Conservation (phyloP, 495 filamentous ascomycete genomes). For the Xylaria flabelliformis region DNA sequence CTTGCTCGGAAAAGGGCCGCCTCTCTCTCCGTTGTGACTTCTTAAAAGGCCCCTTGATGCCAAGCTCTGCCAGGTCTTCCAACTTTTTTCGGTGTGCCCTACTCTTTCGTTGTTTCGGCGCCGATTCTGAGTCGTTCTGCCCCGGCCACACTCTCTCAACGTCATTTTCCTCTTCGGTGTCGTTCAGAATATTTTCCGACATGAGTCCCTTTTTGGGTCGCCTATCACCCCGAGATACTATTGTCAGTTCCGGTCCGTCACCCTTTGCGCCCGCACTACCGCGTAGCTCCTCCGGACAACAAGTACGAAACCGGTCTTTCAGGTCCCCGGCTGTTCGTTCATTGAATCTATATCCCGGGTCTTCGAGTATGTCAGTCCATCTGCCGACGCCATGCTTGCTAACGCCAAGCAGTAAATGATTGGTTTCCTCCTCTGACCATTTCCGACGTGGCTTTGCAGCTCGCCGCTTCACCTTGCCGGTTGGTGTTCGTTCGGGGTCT, state of each 20-base stretch:
- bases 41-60: slow-evolving; percentile 61
- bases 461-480: slow-evolving; percentile 48
- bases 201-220: slow-evolving; percentile 46
- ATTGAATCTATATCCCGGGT: slow-evolving; percentile 76
- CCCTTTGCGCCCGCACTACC: slow-evolving; percentile 34
- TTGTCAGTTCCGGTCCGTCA: slow-evolving; percentile 30
- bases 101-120: slow-evolving; percentile 50
- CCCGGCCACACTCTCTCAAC: slow-evolving; percentile 33
- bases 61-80: slow-evolving; percentile 62
- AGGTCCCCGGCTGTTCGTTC: slow-evolving; percentile 77
- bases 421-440: slow-evolving; percentile 87
- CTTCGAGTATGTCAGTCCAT: slow-evolving; percentile 85
- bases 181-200: slow-evolving; percentile 56
- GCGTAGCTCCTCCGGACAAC: slow-evolving; percentile 67
- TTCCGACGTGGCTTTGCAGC: slow-evolving; percentile 60
- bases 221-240: slow-evolving; percentile 32
- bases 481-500: slow-evolving; percentile 40
- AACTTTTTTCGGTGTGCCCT: slow-evolving; percentile 61
- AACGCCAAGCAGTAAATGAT: slow-evolving; percentile 76
- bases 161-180: slow-evolving; percentile 43
- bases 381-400: slow-evolving; percentile 82
- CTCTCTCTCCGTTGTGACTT: slow-evolving; percentile 61
- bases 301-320: slow-evolving; percentile 85
- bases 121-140: slow-evolving; percentile 36
- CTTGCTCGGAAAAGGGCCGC: slow-evolving; percentile 72